Percentiles rank a stretch among this genome's conserved stretches.
phyloP scores from a whole-genome alignment of 2,329 filamentous ascomycete genomes.

The Venturiaceae sp. region DNA sequence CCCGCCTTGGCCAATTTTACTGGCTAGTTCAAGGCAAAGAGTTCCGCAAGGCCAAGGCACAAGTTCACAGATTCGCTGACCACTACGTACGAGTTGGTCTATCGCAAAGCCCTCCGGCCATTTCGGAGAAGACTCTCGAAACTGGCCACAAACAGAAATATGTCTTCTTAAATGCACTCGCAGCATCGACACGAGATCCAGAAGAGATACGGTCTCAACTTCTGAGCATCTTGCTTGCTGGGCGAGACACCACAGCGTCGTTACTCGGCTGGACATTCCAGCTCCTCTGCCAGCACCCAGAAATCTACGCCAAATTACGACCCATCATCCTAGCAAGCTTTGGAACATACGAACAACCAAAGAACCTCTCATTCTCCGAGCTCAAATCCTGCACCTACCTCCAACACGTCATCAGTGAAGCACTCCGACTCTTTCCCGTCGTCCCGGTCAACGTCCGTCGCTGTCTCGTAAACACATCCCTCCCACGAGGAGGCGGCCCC shows the following conservation, averaged over 20 bases:
- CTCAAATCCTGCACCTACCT: conserved; percentile 5
- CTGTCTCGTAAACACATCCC: conserved; percentile 17
- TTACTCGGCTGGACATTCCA: conserved; percentile 36
- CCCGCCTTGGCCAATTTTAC: not conserved
- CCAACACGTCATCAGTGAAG: conserved; percentile 12
- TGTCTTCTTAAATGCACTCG: conserved; percentile 3
- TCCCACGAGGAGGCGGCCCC: conserved; percentile 21
- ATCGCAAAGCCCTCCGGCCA: conserved; percentile 33
- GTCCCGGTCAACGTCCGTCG: conserved; percentile 20
- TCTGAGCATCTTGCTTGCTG: conserved; percentile 14
- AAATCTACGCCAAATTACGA: conserved; percentile 4
- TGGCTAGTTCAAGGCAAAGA: conserved; percentile 8
- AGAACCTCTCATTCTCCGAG: not conserved
- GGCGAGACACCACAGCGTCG: conserved; percentile 44
- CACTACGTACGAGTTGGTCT: conserved; percentile 28
- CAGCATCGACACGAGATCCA: not conserved
- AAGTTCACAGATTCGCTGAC: conserved; percentile 30
- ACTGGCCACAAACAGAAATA: not conserved
- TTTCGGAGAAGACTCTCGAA: conserved; percentile 21
- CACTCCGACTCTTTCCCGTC: conserved; percentile 19
- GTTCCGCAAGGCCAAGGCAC: conserved; percentile 20
- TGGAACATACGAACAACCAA: not conserved
- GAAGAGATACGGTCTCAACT: conserved; percentile 6
- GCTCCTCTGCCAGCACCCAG: conserved; percentile 2
- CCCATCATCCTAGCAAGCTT: not conserved